Percentiles rank a stretch among this genome's conserved stretches.
phyloP scores from a whole-genome alignment of 345 rosid genomes.

The Excoecaria cochinchinensis region DNA sequence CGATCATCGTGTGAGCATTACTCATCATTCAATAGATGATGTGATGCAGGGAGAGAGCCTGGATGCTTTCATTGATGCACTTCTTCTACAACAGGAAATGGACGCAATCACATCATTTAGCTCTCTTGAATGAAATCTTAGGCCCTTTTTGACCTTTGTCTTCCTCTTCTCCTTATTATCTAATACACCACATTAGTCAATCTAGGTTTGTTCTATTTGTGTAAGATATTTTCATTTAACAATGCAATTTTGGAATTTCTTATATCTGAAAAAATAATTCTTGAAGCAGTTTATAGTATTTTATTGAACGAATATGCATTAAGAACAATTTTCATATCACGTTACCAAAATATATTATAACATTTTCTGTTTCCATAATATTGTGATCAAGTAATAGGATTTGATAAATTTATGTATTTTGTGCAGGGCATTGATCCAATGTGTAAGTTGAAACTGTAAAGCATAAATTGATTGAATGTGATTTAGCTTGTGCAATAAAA shows the following conservation, averaged over 20 bases:
- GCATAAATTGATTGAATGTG: too few relatives aligned
- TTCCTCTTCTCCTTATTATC: neutral
- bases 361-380: too few relatives aligned
- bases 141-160: neutral
- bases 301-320: too few relatives aligned
- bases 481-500: too few relatives aligned
- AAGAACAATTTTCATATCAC: too few relatives aligned
- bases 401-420: too few relatives aligned
- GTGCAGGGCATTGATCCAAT: too few relatives aligned
- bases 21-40: slow-evolving; percentile 70
- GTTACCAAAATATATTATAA: too few relatives aligned
- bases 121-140: slow-evolving; percentile 33
- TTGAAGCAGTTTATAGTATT: too few relatives aligned
- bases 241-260: neutral
- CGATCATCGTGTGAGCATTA: slow-evolving; percentile 86
- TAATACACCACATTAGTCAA: neutral
- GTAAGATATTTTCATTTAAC: neutral
- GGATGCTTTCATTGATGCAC: slow-evolving; percentile 80
- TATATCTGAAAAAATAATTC: neutral
- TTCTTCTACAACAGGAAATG: slow-evolving; percentile 89
- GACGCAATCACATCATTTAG: slow-evolving; percentile 87
- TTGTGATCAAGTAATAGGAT: too few relatives aligned
- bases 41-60: slow-evolving; percentile 81
- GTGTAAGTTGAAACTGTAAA: too few relatives aligned
- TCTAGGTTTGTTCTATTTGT: neutral